A percentile compares a stretch with the other conserved stretches of the same genome.
phyloP scores from a whole-genome alignment of 768 basidiomycete species.

The Hypsizygus marmoreus region DNA sequence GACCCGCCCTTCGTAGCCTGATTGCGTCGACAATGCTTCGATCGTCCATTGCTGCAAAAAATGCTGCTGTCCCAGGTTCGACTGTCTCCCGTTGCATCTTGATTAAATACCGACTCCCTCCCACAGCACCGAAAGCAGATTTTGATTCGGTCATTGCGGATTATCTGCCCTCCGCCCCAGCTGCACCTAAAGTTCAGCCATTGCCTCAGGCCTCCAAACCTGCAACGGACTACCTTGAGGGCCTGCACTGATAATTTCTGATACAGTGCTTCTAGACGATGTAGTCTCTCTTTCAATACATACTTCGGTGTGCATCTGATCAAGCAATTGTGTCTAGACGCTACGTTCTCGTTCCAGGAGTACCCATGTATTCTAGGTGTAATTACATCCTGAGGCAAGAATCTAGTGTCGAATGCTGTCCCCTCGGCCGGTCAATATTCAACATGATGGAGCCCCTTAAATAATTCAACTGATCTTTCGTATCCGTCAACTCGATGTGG shows the following conservation, averaged over 20 bases:
- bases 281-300: no score
- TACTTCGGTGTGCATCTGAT: no score
- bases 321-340: no score
- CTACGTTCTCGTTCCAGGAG: no score
- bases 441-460: no score
- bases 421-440: no score
- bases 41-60: slow-evolving; percentile 51
- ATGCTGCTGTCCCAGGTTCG: slow-evolving; percentile 18
- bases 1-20: slow-evolving; percentile 60
- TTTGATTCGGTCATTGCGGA: slow-evolving; percentile 79
- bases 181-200: slow-evolving; percentile 21
- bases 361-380: no score
- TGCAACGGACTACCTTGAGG: slow-evolving; percentile 41
- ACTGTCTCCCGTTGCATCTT: background rate
- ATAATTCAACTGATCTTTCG: no score
- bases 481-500: no score
- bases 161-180: slow-evolving; percentile 50
- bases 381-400: no score
- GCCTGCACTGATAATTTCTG: slow-evolving; percentile 34
- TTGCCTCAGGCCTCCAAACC: slow-evolving; percentile 18
- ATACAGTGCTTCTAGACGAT: slow-evolving; percentile 8
- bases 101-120: slow-evolving; percentile 14
- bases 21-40: slow-evolving; percentile 65
- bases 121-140: slow-evolving; percentile 46
- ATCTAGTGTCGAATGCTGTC: no score